A percentile compares a stretch with the other conserved stretches of the same genome.
Evolutionary conservation across 148 eudicot genomes (phyloP).

Genomic region (Spergularia marina): DNA sequence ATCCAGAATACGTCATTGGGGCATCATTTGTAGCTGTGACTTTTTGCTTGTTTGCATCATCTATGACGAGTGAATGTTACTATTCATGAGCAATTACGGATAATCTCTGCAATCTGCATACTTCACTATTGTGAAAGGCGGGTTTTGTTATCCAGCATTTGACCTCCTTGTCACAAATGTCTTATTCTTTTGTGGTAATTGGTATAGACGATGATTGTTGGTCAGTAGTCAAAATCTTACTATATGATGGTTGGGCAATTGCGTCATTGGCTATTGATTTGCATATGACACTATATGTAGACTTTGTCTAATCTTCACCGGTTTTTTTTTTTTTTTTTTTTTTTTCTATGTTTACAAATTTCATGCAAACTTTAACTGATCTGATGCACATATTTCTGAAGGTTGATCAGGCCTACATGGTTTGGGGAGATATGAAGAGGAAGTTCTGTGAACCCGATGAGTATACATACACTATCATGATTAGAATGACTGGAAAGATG

Average conservation of each 20-base stretch:
- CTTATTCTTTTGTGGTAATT: neutral
- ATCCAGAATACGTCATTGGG: neutral
- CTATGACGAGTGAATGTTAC: neutral
- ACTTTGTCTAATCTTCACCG: neutral
- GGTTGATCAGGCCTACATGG: constrained; percentile 68
- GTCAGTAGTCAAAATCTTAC: neutral
- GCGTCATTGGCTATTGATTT: too few relatives aligned
- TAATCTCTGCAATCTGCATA: constrained; percentile 7
- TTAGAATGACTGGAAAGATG: constrained; percentile 70
- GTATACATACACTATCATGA: constrained; percentile 82
- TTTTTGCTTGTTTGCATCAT: neutral
- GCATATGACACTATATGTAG: neutral
- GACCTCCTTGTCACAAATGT: neutral
- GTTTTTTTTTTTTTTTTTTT: neutral
- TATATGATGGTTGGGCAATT: too few relatives aligned
- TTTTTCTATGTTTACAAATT: neutral
- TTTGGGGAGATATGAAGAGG: constrained; percentile 76
- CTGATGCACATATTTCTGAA: constrained; percentile 71
- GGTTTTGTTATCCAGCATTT: neutral
- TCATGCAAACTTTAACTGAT: constrained; percentile 32
- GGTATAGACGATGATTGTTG: neutral
- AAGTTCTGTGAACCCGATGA: constrained; percentile 79
- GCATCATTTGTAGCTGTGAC: neutral
- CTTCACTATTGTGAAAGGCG: neutral
- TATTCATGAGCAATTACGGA: neutral